These are phyloP conservation scores for Cucurbita argyrosperma DNA, from an alignment of 306 rosid genomes.

Conservation along the genomic window DNA sequence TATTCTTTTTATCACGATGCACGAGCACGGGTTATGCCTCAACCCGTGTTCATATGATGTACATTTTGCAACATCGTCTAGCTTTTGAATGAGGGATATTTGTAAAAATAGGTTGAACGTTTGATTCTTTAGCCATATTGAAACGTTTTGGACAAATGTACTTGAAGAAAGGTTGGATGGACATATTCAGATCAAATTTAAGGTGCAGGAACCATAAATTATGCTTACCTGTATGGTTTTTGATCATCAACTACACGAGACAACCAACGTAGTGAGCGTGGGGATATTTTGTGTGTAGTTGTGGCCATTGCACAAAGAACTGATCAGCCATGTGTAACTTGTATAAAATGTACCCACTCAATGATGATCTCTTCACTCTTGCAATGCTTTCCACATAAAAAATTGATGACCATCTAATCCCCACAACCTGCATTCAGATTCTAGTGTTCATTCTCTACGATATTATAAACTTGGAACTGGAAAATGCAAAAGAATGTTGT, in stretches of 20 bases:
- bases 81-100: not conserved
- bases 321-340: constrained; percentile 66
- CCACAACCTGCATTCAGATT: constrained; percentile 35
- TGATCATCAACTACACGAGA: constrained; percentile 47
- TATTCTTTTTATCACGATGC: not conserved
- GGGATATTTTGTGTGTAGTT: constrained; percentile 54
- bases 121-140: no score
- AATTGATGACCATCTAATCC: constrained; percentile 75
- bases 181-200: not conserved
- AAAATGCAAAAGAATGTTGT: not conserved
- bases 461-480: not conserved
- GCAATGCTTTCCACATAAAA: constrained; percentile 95
- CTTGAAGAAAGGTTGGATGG: no score
- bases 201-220: not conserved
- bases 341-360: constrained; percentile 81
- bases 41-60: not conserved
- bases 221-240: not conserved
- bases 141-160: no score
- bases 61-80: not conserved
- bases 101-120: no score
- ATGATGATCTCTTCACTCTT: constrained; percentile 76
- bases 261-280: constrained; percentile 72
- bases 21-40: not conserved
- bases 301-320: constrained; percentile 92
- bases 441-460: not conserved